Evolutionary conservation across 78 protist genomes (phyloP).

Genomic region (Mantamonas sphyraenae): DNA sequence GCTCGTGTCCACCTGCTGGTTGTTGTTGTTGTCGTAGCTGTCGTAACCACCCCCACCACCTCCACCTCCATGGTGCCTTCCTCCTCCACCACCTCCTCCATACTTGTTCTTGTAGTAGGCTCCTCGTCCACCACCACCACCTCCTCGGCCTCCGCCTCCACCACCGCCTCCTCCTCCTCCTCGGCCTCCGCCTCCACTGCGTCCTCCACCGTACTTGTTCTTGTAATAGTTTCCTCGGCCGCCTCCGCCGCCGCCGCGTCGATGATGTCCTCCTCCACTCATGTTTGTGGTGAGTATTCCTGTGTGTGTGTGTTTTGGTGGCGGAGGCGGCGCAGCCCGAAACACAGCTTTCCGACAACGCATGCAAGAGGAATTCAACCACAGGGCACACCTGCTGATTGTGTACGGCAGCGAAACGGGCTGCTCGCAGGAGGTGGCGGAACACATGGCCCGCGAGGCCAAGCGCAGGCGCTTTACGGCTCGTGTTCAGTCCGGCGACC

Average conservation of each 20-base stretch:
- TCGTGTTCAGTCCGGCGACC: conserved; percentile 8
- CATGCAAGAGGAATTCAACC: too few relatives aligned
- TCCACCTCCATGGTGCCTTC: background rate
- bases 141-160: too few relatives aligned
- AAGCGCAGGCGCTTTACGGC: background rate
- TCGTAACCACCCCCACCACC: background rate
- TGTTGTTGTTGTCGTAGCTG: background rate
- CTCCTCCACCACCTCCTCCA: conserved; percentile 16
- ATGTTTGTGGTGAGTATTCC: too few relatives aligned
- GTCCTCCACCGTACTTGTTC: background rate
- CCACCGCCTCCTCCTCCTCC: too few relatives aligned
- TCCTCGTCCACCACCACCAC: conserved; percentile 6
- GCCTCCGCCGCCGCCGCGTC: too few relatives aligned
- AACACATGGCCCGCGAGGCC: conserved; percentile 27
- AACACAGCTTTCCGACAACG: too few relatives aligned
- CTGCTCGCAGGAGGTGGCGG: conserved; percentile 50
- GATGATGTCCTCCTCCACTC: too few relatives aligned
- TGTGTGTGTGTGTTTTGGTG: too few relatives aligned
- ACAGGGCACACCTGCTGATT: too few relatives aligned
- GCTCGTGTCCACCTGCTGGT: background rate
- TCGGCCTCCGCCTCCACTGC: too few relatives aligned
- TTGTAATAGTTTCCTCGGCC: background rate
- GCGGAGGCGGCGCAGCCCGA: background rate
- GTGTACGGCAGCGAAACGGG: conserved; percentile 54
- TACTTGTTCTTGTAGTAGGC: conserved; percentile 14